Conservation (phyloP, 495 filamentous ascomycete species). For the Penicillium mononematosum region DNA sequence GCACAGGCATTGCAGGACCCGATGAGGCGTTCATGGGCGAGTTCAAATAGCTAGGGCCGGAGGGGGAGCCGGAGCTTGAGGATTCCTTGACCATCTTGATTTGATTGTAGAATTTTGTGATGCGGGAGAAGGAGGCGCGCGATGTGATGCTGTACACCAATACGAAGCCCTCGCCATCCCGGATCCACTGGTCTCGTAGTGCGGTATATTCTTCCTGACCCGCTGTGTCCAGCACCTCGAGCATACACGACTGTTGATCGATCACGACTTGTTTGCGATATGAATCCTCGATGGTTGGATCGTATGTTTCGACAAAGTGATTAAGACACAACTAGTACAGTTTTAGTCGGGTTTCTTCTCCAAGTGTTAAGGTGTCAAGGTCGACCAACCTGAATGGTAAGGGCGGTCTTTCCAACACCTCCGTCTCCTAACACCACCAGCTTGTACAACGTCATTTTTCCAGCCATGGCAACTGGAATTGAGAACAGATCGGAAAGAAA, state of each 20-base stretch:
- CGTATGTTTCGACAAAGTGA: constrained; percentile 85
- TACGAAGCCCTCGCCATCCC: constrained; percentile 96
- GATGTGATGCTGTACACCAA: constrained; percentile 98
- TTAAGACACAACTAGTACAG: constrained; percentile 64
- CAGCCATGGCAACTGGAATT: constrained; percentile 51
- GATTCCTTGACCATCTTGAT: constrained; percentile 98
- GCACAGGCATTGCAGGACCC: constrained; percentile 63
- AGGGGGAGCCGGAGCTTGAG: constrained; percentile 67
- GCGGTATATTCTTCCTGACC: constrained; percentile 99
- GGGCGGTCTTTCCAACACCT: constrained; percentile 92
- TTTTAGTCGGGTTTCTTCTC: constrained; percentile 15
- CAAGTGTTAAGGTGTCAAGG: constrained; percentile 2
- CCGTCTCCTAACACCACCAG: constrained; percentile 95
- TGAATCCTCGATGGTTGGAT: constrained; percentile 95
- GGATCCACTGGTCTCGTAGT: constrained; percentile 95
- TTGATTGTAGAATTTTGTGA: constrained; percentile 92
- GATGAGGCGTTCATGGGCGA: constrained; percentile 69
- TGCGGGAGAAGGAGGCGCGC: constrained; percentile 88
- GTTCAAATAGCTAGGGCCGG: constrained; percentile 53
- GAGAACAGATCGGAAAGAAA: not conserved
- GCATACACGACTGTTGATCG: constrained; percentile 94
- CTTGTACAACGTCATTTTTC: constrained; percentile 96
- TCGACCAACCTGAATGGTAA: constrained; percentile 87
- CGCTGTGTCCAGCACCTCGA: constrained; percentile 96
- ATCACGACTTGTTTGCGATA: constrained; percentile 99